Evolutionary conservation across 202 grass and related monocot genomes (phyloP).

Genomic region (Carex arenaria): DNA sequence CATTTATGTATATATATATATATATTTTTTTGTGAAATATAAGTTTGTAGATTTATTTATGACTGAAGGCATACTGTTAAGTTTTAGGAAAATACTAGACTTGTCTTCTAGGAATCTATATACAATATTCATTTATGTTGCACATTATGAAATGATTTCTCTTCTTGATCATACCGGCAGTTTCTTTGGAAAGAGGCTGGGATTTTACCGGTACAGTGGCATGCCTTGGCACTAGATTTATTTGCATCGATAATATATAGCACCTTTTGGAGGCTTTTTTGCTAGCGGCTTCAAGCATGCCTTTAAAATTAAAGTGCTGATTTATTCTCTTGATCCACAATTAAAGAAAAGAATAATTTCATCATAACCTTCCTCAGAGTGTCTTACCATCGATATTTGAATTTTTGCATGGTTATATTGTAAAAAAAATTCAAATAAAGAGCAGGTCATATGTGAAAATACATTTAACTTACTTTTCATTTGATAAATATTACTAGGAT

Average conservation of each 20-base stretch:
- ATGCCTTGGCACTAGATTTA: constrained; percentile 91
- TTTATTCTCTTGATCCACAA: neutral
- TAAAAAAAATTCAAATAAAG: neutral
- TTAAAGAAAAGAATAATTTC: neutral
- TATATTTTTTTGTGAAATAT: neutral
- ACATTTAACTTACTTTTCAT: constrained; percentile 15
- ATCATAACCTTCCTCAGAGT: neutral
- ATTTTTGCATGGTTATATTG: neutral
- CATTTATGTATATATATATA: too few species aligned
- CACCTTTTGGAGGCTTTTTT: constrained; percentile 99
- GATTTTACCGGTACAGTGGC: constrained; percentile 90
- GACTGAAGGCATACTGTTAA: neutral
- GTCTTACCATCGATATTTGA: neutral
- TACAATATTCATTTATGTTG: constrained; percentile 12
- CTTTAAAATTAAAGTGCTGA: constrained; percentile 85
- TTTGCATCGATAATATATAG: constrained; percentile 99
- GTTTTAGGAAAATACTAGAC: constrained; percentile 2
- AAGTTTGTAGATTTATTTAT: neutral
- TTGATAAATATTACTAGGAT: constrained; percentile 49
- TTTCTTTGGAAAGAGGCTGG: constrained; percentile 82
- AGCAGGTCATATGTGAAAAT: neutral
- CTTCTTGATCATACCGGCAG: constrained; percentile 33
- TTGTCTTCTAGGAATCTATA: constrained; percentile 6
- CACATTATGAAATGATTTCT: constrained; percentile 27
- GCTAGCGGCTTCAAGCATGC: constrained; percentile 66